These are phyloP conservation scores for Jackrogersella multiformis DNA, from an alignment of 495 filamentous ascomycete species.

Conservation along the genomic window DNA sequence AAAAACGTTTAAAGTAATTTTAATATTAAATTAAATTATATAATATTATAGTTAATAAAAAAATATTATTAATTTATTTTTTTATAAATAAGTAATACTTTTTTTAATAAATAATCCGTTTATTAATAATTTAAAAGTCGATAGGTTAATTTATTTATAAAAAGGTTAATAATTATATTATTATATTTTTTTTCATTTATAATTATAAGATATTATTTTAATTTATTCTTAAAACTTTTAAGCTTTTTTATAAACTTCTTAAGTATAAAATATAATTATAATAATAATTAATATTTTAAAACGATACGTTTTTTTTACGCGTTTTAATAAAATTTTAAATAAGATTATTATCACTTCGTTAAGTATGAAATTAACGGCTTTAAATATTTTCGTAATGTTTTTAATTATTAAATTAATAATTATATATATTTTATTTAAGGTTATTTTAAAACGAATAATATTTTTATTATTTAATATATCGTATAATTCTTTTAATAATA, in stretches of 20 bases:
- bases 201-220: not conserved
- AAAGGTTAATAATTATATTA: not conserved
- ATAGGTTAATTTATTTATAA: not conserved
- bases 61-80: not conserved
- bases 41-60: not conserved
- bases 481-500: not conserved
- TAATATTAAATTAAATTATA: not conserved
- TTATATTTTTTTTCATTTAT: not conserved
- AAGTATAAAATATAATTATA: not conserved
- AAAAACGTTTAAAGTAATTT: not conserved
- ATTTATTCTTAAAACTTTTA: not conserved
- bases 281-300: not conserved
- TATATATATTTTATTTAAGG: not conserved
- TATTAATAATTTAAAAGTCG: not conserved
- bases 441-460: not conserved
- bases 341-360: not conserved
- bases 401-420: not conserved
- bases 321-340: not conserved
- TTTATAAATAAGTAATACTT: not conserved
- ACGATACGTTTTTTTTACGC: not conserved
- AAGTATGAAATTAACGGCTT: not conserved
- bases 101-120: not conserved
- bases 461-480: not conserved
- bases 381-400: not conserved
- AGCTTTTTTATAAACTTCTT: not conserved